Base-by-base conservation (phyloP, 164 flowering plant genomes). In the Dillenia turbinata region DNA sequence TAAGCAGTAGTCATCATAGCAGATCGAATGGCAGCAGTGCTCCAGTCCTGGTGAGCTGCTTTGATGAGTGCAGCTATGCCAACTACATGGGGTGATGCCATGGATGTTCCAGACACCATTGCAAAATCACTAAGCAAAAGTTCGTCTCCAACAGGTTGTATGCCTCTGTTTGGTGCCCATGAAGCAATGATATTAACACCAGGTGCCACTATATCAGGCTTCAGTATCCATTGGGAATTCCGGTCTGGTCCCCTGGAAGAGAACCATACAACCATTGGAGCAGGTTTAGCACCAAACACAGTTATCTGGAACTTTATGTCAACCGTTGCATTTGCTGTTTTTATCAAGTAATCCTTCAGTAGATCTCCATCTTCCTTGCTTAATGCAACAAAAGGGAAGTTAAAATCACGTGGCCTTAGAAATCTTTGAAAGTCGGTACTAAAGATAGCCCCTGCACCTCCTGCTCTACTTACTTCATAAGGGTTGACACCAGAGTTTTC, bases 401-500 rank as follows among this genome's bases (percentile, higher is more conserved):
- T 10, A 47, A 69, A 77, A 12, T 66, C 52, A 0, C 44, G 6
- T 0, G 78, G 78, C 2, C 44, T 10, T 8, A 63, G 43, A 54
- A 52, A 58, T 40, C 56, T 17, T 0, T 43, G 50, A 12, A 8
- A 49, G 15, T 78, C 71, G 2, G 69, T 59, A 49, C 61, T 56
- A 4, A 70, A 60, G 50, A 78, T 73, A 1, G 60, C 82, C 13
- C 73, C 79, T 1, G 44, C 56, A 3, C 72, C 79, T n/a, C 77
- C 78, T 5, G 59, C n/a, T 14, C 66, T 44, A 7, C 47, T 43
- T 16, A 61, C 10, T 57, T 71, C 78, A 8, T 15, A 14, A 12
- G 58, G 48, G 43, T 72, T 67, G 0, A 9, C 10, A 12, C 0
- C 11, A 5, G 56, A 24, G 13, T 46, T 33, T 5, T 17, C 54